These are phyloP conservation scores for Trichoderma gracile DNA, from an alignment of 2,329 filamentous ascomycete genomes.

Conservation along the genomic window DNA sequence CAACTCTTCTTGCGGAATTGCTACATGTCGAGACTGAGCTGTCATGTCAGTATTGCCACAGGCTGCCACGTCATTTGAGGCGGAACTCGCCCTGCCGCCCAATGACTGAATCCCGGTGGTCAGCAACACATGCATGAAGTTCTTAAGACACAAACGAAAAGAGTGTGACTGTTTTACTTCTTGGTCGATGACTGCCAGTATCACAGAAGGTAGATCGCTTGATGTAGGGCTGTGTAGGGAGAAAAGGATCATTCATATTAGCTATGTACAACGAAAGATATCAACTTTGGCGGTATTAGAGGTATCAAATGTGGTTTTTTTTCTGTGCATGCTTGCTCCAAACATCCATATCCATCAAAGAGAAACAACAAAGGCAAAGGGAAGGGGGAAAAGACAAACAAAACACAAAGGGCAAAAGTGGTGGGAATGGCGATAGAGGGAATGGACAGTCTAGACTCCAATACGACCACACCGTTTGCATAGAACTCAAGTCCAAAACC, in stretches of 20 bases:
- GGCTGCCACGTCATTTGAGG: too few species aligned
- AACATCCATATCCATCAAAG: conserved; percentile 27
- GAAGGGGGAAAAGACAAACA: neutral
- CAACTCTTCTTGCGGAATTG: too few species aligned
- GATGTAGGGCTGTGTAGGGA: too few species aligned
- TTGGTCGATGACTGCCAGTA: too few species aligned
- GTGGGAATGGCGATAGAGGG: conserved; percentile 5
- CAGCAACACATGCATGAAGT: too few species aligned
- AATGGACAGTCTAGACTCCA: conserved; percentile 23
- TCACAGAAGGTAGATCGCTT: too few species aligned
- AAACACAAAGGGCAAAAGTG: neutral
- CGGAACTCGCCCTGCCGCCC: too few species aligned
- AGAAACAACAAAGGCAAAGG: neutral
- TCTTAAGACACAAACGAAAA: too few species aligned
- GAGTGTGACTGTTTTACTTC: too few species aligned
- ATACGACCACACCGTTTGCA: conserved; percentile 12
- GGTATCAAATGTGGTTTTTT: conserved; percentile 34
- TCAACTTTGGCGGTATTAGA: conserved; percentile 4
- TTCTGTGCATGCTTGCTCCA: conserved; percentile 37
- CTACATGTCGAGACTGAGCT: too few species aligned
- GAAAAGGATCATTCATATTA: neutral
- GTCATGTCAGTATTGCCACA: too few species aligned
- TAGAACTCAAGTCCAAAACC: conserved; percentile 19
- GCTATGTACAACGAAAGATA: conserved; percentile 18
- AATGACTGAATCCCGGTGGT: too few species aligned